A percentile compares a stretch with the other conserved stretches of the same genome.
phyloP scores from a whole-genome alignment of 192 early-diverging fungal species.

The Neocallimastix lanati region DNA sequence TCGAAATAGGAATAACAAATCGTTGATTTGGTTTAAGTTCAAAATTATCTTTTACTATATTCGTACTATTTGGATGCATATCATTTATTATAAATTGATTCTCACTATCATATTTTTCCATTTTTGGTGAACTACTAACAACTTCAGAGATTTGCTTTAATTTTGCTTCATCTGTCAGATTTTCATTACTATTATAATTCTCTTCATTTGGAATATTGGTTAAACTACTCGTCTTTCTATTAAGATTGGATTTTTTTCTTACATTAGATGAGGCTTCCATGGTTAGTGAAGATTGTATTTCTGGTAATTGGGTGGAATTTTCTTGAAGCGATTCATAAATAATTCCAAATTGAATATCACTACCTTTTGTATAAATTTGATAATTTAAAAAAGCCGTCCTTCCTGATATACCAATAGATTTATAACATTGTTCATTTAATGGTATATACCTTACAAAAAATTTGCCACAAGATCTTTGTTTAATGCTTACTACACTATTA shows the following conservation, averaged over 20 bases:
- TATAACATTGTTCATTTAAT: background rate
- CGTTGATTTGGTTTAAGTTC: background rate
- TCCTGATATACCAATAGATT: background rate
- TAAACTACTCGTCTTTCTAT: background rate
- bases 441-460: background rate
- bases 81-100: background rate
- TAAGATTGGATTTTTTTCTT: background rate
- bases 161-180: too few relatives aligned
- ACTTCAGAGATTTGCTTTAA: too few relatives aligned
- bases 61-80: background rate
- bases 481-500: background rate
- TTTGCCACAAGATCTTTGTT: background rate
- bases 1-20: background rate
- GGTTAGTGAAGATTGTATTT: background rate
- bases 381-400: background rate
- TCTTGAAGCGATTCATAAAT: background rate
- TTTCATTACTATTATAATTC: too few relatives aligned
- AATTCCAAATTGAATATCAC: background rate
- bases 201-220: too few relatives aligned
- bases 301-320: background rate
- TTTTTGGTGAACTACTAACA: background rate
- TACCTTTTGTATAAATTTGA: background rate
- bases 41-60: background rate
- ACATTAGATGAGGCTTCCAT: background rate
- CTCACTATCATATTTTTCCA: background rate